Evolutionary conservation across 2,329 filamentous ascomycete species (phyloP).

Genomic region (Endothia cerciana): DNA sequence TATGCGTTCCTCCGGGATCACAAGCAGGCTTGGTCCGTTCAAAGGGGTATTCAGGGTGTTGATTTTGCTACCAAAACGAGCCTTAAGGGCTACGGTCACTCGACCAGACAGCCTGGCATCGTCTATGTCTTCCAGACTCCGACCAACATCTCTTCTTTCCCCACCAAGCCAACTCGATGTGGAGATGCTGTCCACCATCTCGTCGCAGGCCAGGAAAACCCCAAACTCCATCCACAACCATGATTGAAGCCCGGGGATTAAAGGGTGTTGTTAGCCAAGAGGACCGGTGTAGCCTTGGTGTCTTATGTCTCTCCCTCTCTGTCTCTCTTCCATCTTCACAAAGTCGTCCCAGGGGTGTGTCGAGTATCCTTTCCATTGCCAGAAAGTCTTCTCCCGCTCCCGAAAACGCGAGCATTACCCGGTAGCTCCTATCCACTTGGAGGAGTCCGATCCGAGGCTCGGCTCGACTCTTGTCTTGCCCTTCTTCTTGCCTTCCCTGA

Average conservation of each 20-base stretch:
- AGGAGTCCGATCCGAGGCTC: conserved; percentile 29
- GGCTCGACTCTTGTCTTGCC: conserved; percentile 29
- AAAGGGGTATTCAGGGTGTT: conserved; percentile 24
- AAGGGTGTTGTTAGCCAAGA: conserved; percentile 21
- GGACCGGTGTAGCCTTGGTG: conserved; percentile 19
- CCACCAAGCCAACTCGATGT: conserved; percentile 19
- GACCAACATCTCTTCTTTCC: conserved; percentile 9
- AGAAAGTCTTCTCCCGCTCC: conserved; percentile 25
- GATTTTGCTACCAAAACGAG: conserved; percentile 27
- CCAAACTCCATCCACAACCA: conserved; percentile 9
- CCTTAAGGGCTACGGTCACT: conserved; percentile 29
- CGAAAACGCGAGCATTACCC: conserved; percentile 26
- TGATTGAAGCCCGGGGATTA: conserved; percentile 13
- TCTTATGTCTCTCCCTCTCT: conserved; percentile 13
- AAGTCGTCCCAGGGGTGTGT: conserved; percentile 25
- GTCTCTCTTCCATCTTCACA: conserved; percentile 9
- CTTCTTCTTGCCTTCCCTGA: conserved; percentile 22
- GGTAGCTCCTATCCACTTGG: conserved; percentile 29
- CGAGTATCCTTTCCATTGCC: conserved; percentile 25
- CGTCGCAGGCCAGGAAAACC: conserved; percentile 16
- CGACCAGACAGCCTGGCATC: conserved; percentile 29
- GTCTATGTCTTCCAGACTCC: conserved; percentile 20
- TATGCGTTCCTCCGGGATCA: neutral
- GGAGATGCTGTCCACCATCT: conserved; percentile 20
- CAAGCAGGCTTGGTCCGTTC: neutral